A percentile compares a stretch with the other conserved stretches of the same genome.
Evolutionary conservation across 2,329 filamentous ascomycete species (phyloP).

Genomic region (Colletotrichum theobromicola): DNA sequence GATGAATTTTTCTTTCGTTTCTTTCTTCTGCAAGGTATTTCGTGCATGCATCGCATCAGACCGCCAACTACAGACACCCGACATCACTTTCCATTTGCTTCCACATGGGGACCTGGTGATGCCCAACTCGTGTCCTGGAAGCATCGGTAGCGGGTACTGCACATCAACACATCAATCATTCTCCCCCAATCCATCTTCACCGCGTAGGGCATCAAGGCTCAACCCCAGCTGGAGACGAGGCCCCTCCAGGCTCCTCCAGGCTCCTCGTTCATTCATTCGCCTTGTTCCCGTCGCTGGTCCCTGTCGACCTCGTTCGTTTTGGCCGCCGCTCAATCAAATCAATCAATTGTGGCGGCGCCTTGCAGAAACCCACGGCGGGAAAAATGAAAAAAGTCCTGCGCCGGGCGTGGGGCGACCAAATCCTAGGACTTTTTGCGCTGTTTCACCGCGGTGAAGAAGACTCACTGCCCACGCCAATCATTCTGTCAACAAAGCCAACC

Average conservation of each 20-base stretch:
- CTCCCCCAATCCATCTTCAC: not conserved
- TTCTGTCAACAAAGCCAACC: not conserved
- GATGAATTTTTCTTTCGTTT: not conserved
- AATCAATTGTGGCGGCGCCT: not conserved
- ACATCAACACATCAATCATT: not conserved
- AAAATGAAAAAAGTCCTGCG: slow-evolving; percentile 4
- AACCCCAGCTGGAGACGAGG: not conserved
- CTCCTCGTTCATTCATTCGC: not conserved
- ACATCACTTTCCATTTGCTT: not conserved
- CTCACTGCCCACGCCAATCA: slow-evolving; percentile 15
- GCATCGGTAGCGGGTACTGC: not conserved
- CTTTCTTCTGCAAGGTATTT: not conserved
- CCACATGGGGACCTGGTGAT: not conserved
- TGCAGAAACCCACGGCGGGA: not conserved
- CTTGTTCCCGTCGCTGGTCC: not conserved
- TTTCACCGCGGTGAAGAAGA: slow-evolving; percentile 20
- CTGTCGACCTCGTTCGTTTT: not conserved
- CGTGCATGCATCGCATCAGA: not conserved
- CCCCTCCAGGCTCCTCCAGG: not conserved
- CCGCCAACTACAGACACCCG: not conserved
- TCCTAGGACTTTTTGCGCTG: slow-evolving; percentile 17
- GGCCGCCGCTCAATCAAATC: not conserved
- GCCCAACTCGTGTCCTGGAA: not conserved
- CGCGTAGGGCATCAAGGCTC: not conserved
- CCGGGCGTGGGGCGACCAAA: slow-evolving; percentile 1